These are phyloP conservation scores for Saitozyma podzolica DNA, from an alignment of 768 basidiomycete genomes.

Conservation along the genomic window DNA sequence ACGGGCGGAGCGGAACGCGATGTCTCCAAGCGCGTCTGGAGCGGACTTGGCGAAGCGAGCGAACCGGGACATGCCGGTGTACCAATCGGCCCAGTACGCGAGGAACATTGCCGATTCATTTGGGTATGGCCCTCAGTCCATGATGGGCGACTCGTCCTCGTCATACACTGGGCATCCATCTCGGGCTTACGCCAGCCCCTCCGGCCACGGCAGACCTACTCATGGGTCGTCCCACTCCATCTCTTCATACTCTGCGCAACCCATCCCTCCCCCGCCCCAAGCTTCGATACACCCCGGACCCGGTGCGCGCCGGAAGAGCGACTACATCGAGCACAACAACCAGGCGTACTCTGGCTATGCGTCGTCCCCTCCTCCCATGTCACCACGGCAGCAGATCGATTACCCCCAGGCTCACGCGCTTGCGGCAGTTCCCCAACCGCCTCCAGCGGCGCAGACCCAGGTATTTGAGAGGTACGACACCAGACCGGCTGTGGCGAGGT, in stretches of 20 bases:
- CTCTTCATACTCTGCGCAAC: slow-evolving; percentile 52
- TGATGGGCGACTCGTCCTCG: slow-evolving; percentile 34
- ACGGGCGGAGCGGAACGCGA: slow-evolving; percentile 14
- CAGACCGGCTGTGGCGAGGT: slow-evolving; percentile 54
- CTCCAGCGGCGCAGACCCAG: slow-evolving; percentile 73
- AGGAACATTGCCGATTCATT: slow-evolving; percentile 38
- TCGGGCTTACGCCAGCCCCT: slow-evolving; percentile 16
- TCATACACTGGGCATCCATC: slow-evolving; percentile 38
- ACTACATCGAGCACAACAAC: slow-evolving; percentile 77
- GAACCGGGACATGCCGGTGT: slow-evolving; percentile 45
- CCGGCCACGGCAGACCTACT: slow-evolving; percentile 8
- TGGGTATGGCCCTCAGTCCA: slow-evolving; percentile 43
- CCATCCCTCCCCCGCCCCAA: slow-evolving; percentile 69
- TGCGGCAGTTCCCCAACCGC: slow-evolving; percentile 62
- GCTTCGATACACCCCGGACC: slow-evolving; percentile 80
- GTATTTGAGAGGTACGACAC: slow-evolving; percentile 73
- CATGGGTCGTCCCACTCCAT: slow-evolving; percentile 8
- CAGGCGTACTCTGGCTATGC: slow-evolving; percentile 50
- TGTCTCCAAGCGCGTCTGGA: slow-evolving; percentile 6
- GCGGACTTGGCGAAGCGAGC: slow-evolving; percentile 23
- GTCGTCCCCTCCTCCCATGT: slow-evolving; percentile 57
- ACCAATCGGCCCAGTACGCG: slow-evolving; percentile 46
- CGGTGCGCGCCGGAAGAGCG: slow-evolving; percentile 69
- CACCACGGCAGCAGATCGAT: slow-evolving; percentile 64
- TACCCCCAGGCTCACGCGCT: slow-evolving; percentile 67